Conservation (phyloP, 306 rosid species). For the Coriaria nepalensis region DNA sequence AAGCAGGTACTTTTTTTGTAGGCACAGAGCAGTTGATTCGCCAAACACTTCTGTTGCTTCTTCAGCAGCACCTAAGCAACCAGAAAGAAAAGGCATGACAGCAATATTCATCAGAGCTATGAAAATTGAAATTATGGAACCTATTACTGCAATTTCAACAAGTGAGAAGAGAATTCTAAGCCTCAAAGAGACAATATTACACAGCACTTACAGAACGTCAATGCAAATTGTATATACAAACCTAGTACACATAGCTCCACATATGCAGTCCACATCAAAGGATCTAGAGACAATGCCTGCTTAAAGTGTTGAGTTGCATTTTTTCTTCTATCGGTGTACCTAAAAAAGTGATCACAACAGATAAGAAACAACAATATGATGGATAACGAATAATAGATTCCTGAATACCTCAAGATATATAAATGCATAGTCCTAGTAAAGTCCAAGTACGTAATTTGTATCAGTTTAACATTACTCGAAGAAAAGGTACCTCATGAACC, state of each 20-base stretch:
- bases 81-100: constrained; percentile 10
- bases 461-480: neutral
- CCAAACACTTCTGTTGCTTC: constrained; percentile 84
- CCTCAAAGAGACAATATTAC: too few species aligned
- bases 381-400: neutral
- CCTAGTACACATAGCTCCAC: constrained; percentile 93
- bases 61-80: constrained; percentile 72
- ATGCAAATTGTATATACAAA: constrained; percentile 20
- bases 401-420: neutral
- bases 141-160: too few species aligned
- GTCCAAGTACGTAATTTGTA: neutral
- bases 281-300: constrained; percentile 39
- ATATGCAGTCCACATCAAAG: constrained; percentile 71
- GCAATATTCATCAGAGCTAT: constrained; percentile 1
- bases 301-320: constrained; percentile 41
- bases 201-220: neutral
- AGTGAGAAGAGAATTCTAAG: too few species aligned
- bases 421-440: neutral
- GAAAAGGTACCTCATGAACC: neutral
- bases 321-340: constrained; percentile 57
- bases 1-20: constrained; percentile 69
- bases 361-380: neutral
- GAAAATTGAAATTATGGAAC: neutral
- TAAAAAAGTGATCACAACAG: constrained; percentile 13
- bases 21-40: constrained; percentile 74